Base-by-base conservation (phyloP, 2,329 filamentous ascomycete species). In the Calycina marina region DNA sequence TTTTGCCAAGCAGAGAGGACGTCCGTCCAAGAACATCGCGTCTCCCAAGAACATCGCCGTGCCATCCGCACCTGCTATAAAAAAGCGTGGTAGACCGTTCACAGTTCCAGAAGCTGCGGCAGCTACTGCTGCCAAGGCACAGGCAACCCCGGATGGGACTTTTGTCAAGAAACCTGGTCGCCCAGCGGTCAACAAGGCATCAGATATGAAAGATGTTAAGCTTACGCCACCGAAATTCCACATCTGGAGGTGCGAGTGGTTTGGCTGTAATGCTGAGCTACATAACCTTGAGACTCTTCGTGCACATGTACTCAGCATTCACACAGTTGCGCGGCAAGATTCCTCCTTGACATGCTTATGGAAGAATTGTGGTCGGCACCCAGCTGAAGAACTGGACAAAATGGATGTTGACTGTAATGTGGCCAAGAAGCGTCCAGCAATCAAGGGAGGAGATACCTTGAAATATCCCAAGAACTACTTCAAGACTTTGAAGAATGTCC, bases 281-380 rank as follows among this genome's bases (percentile, higher is more conserved):
- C 69, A 75, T 31, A 77, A 77, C 44, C 51, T 74, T 35, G 65
- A 67, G 9, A 77, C 70, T 6, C 49, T 77, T 25, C 58, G 64
- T 14, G 56, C 54, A 34, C 72, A 77, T 40, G 52, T 77, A 10
- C 46, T 52, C 12, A 43, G 60, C 10, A 58, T 73, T 3, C 72
- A 77, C 46, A 56, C 35, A 4, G 41, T 42, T 18, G 32, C 29
- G 27, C 12, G 42, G 17, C 9, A 36, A 43, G 12, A 37, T 42
- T 22, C 62, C 57, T 32, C 48, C 43, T 28, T 32, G 18, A 6
- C 17, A 14, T 52, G 51, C 31, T 30, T 39, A 24, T 69, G 63
- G 62, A 50, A 49, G 4, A 52, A 48, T 13, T 70, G 65, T 41
- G 49, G 44, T 13, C 12, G n/a, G n/a, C n/a, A n/a, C n/a, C 14